Evolutionary conservation across 768 basidiomycete genomes (phyloP).

Genomic region (Hortiboletus campestris): DNA sequence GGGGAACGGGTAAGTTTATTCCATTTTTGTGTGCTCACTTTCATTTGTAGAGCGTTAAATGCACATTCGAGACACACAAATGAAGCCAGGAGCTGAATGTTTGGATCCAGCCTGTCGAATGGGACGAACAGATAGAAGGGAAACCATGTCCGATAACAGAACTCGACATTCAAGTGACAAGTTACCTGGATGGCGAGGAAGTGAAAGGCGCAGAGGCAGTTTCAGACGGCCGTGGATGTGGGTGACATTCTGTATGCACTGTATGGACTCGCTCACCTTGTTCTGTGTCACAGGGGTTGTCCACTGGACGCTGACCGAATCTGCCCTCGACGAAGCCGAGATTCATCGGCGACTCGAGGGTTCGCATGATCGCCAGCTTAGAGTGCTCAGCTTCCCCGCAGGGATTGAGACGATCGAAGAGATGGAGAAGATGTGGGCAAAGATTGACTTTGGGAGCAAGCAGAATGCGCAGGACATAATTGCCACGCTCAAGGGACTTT

Average conservation of each 20-base stretch:
- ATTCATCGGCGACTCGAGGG: conserved; percentile 37
- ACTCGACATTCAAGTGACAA: conserved; percentile 50
- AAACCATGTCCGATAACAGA: conserved; percentile 49
- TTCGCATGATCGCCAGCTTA: conserved; percentile 44
- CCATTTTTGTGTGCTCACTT: neutral
- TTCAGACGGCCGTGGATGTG: conserved; percentile 19
- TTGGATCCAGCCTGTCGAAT: conserved; percentile 64
- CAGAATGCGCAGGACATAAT: conserved; percentile 1
- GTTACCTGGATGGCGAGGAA: conserved; percentile 41
- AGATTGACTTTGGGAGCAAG: conserved; percentile 28
- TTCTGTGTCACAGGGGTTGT: conserved; percentile 49
- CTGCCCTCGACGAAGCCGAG: conserved; percentile 30
- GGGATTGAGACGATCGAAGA: conserved; percentile 35
- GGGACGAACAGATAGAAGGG: conserved; percentile 37
- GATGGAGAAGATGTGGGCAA: conserved; percentile 33
- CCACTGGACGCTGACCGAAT: conserved; percentile 53
- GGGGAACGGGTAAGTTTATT: conserved; percentile 56
- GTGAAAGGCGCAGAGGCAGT: conserved; percentile 39
- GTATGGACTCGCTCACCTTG: neutral
- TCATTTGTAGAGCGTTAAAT: conserved; percentile 47
- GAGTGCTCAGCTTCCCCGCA: conserved; percentile 47
- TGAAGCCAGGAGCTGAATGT: conserved; percentile 47
- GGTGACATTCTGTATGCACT: neutral
- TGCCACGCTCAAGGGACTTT: neutral
- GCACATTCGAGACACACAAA: conserved; percentile 59